phyloP scores from a whole-genome alignment of 148 eudicot species.

The Rhododendron henanense region DNA sequence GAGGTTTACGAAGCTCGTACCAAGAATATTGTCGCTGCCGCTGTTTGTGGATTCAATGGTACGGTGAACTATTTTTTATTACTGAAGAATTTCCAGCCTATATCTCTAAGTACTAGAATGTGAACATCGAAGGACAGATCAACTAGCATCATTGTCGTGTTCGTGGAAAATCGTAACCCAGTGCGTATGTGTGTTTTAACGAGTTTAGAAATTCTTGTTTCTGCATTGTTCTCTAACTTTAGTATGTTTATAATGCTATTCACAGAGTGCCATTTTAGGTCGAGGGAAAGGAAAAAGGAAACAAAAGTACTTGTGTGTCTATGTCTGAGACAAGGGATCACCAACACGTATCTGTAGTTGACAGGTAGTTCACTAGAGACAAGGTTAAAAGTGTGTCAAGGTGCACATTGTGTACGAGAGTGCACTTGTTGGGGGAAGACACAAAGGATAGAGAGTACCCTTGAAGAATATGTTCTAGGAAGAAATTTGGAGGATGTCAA shows the following conservation, averaged over 20 bases:
- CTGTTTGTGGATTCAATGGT: slow-evolving; percentile 92
- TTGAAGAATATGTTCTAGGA: neutral
- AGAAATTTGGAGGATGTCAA: neutral
- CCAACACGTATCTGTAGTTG: neutral
- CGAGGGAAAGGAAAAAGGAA: neutral
- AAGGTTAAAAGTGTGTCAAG: neutral
- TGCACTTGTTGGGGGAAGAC: neutral
- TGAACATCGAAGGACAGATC: neutral
- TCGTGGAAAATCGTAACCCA: neutral
- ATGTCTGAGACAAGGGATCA: neutral
- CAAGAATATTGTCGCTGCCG: slow-evolving; percentile 73
- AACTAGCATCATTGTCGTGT: neutral
- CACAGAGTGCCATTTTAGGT: neutral
- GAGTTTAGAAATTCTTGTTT: neutral
- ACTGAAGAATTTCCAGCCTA: neutral
- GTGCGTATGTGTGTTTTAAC: neutral
- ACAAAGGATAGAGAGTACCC: neutral
- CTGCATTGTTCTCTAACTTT: neutral
- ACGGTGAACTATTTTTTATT: neutral
- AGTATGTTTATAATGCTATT: neutral
- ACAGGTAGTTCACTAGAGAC: neutral
- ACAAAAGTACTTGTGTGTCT: neutral
- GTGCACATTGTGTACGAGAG: neutral
- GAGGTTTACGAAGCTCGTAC: slow-evolving; percentile 78
- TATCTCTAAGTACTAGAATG: neutral